Evolutionary conservation across 148 eudicot species (phyloP), one percentile per base, ranked within the genome.

Genomic region (Camellia japonica): DNA sequence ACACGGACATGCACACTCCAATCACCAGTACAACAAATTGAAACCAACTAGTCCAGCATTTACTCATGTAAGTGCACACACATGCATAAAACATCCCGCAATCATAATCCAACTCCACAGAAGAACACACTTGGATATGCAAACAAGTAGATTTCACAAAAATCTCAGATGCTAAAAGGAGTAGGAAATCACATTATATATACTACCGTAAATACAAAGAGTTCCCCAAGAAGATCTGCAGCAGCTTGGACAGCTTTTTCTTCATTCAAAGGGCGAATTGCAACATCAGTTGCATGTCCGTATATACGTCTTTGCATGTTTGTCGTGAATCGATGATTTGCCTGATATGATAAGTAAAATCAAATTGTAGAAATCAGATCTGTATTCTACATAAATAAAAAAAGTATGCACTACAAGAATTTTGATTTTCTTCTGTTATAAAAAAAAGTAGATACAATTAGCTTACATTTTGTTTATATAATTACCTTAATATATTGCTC

Each of bases 191-290:
- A 76, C 7, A 38, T 20, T 52, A 9, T 8, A 44, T 76, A 67
- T 38, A 62, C 3, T 92, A 95, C 98, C 88, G 96, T 60, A 82
- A 91, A 95, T 13, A 95, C 85, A 75, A 95, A 95, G 68, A 89
- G 81, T 87, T 95, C 98, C 46, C 98, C 98, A 43, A 95, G 68
- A 84, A 95, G 93, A 80, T 95, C 98, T 62, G 97, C 88, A 80
- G 96, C 97, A 83, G 92, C 97, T 83, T 95, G 93, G 61, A 95
- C 97, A 62, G 98, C 97, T 82, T 89, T 93, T 81, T 91, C 97
- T 85, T 91, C 97, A 83, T 95, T 80, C 73, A 95, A 82, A 65
- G 98, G 98, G 52, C 89, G 97, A 83, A 95, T 93, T 59, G 87
- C 96, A 56, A 93, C 97, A 88, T 95, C 91, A 43, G 95, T 95